phyloP scores from a whole-genome alignment of 805 yeast genomes.

The Nakazawaea sp. region DNA sequence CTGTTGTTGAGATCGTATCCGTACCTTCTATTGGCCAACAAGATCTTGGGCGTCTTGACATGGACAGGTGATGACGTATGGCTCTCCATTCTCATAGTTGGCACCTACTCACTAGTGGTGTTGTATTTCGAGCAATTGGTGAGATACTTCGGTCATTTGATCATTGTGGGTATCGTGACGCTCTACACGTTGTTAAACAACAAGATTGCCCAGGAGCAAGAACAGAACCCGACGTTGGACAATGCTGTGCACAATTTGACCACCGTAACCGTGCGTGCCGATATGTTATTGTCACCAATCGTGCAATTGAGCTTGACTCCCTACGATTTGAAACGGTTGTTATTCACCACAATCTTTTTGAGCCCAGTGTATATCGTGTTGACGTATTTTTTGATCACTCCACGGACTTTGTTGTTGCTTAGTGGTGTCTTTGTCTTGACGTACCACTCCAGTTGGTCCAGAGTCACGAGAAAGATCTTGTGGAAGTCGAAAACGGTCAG shows the following conservation, averaged over 20 bases:
- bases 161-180: slow-evolving; percentile 55
- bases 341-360: slow-evolving; percentile 77
- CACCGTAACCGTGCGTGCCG: slow-evolving; percentile 67
- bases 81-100: slow-evolving; percentile 59
- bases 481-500: slow-evolving; percentile 80
- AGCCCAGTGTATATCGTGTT: slow-evolving; percentile 79
- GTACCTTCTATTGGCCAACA: slow-evolving; percentile 67
- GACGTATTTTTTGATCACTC: slow-evolving; percentile 62
- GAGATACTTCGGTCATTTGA: slow-evolving; percentile 76
- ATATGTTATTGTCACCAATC: slow-evolving; percentile 74
- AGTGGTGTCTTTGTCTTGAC: slow-evolving; percentile 60
- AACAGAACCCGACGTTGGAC: slow-evolving; percentile 73
- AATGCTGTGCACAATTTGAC: slow-evolving; percentile 76
- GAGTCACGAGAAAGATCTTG: slow-evolving; percentile 73
- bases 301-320: slow-evolving; percentile 66
- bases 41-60: slow-evolving; percentile 63
- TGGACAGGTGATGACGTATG: slow-evolving; percentile 89
- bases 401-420: slow-evolving; percentile 56
- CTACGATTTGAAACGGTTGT: slow-evolving; percentile 70
- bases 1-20: slow-evolving; percentile 83
- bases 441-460: slow-evolving; percentile 81
- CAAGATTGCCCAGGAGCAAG: slow-evolving; percentile 51
- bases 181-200: slow-evolving; percentile 53
- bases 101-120: slow-evolving; percentile 48
- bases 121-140: slow-evolving; percentile 75